Evolutionary conservation across 208 protist genomes (phyloP).

Genomic region (Entamoeba dispar): DNA sequence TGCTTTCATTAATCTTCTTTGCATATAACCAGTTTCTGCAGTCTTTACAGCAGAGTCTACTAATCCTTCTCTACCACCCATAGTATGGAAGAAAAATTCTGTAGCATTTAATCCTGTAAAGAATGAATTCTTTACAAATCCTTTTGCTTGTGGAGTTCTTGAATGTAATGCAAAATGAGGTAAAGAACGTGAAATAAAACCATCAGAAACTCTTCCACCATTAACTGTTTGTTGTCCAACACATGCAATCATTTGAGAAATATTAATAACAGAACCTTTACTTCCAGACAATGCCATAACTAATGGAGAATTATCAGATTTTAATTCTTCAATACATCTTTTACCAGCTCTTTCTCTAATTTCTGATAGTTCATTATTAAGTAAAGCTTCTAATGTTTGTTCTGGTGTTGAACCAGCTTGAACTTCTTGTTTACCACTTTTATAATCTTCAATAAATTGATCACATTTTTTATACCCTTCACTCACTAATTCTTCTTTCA

Average conservation of each 20-base stretch:
- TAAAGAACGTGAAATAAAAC: constrained; percentile 81
- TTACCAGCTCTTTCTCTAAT: constrained; percentile 83
- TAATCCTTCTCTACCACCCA: constrained; percentile 60
- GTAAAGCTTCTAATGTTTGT: constrained; percentile 65
- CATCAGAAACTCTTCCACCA: constrained; percentile 81
- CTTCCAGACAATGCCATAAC: constrained; percentile 92
- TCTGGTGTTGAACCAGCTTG: constrained; percentile 70
- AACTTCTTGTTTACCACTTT: constrained; percentile 58
- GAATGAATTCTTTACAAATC: constrained; percentile 92
- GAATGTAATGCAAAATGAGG: constrained; percentile 76
- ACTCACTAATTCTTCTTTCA: constrained; percentile 66
- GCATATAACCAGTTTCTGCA: constrained; percentile 98
- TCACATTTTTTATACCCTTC: constrained; percentile 65
- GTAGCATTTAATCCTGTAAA: constrained; percentile 80
- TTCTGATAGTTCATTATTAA: constrained; percentile 75
- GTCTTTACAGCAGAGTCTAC: constrained; percentile 99
- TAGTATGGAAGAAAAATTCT: constrained; percentile 99
- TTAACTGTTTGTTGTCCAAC: constrained; percentile 93
- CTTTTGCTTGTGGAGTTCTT: constrained; percentile 38
- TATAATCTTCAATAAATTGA: constrained; percentile 63
- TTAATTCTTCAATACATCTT: constrained; percentile 71
- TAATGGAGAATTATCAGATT: constrained; percentile 73
- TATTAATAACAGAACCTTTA: constrained; percentile 93
- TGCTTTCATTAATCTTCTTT: constrained; percentile 85
- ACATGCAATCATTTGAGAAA: constrained; percentile 88